Conservation (phyloP, 352 stramenopile genomes). For the Phytophthora citricola region DNA sequence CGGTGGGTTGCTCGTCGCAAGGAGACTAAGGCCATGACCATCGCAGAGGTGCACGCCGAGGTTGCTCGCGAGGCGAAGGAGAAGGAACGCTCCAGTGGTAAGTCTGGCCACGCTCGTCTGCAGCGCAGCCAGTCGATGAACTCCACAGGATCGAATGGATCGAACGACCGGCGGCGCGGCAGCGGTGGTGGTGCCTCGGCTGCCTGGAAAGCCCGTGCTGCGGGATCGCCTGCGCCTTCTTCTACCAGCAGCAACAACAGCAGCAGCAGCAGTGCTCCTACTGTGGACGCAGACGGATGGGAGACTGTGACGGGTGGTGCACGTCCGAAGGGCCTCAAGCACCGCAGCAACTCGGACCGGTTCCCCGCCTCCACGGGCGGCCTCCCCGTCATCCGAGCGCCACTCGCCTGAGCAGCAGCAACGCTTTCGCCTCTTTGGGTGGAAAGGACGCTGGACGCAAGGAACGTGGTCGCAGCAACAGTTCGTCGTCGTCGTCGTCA, state of each 20-base stretch:
- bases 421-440: conserved; percentile 57
- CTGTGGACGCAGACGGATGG: conserved; percentile 72
- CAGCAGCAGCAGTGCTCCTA: conserved; percentile 22
- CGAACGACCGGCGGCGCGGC: conserved; percentile 52
- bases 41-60: conserved; percentile 81
- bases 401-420: conserved; percentile 32
- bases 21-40: conserved; percentile 87
- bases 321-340: conserved; percentile 68
- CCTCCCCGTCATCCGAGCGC: conserved; percentile 44
- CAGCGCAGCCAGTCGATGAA: conserved; percentile 75
- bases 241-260: conserved; percentile 2
- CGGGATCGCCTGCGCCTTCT: conserved; percentile 6
- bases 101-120: conserved; percentile 44
- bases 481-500: conserved; percentile 48
- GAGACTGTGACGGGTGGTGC: conserved; percentile 64
- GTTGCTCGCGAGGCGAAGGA: conserved; percentile 72
- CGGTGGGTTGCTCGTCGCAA: conserved; percentile 79
- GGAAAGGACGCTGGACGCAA: conserved; percentile 40
- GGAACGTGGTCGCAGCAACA: conserved; percentile 62
- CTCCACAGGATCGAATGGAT: conserved; percentile 29
- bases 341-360: conserved; percentile 67
- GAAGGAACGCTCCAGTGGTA: conserved; percentile 62
- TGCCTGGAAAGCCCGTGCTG: conserved; percentile 68
- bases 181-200: conserved; percentile 53
- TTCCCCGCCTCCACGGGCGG: conserved; percentile 31